Evolutionary conservation across 208 protist genomes (phyloP).

Genomic region (Acanthamoeba healyi): DNA sequence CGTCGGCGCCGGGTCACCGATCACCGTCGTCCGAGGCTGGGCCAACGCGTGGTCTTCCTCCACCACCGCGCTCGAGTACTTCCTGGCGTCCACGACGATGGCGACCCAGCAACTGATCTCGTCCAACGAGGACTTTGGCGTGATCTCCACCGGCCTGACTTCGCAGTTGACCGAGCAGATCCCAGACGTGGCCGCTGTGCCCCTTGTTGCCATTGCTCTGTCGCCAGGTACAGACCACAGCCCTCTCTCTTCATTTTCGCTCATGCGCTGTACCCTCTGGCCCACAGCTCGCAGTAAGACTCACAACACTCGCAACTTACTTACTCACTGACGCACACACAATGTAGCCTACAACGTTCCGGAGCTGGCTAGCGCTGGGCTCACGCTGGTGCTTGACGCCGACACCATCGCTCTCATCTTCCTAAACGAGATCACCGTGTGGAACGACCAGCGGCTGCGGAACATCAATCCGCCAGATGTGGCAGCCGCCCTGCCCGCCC

Average conservation of each 20-base stretch:
- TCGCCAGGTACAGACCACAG: background rate
- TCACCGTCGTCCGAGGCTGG: background rate
- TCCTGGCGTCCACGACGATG: background rate
- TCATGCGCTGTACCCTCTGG: background rate
- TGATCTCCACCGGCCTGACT: background rate
- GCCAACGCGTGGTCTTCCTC: background rate
- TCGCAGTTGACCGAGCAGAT: background rate
- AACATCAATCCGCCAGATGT: background rate
- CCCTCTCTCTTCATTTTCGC: background rate
- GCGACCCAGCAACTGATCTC: background rate
- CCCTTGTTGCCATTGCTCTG: background rate
- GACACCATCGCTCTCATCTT: background rate
- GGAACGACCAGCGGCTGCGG: background rate
- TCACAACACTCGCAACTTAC: too few species aligned
- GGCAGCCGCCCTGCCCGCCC: background rate
- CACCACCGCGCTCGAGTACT: constrained; percentile 1
- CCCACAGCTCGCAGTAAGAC: too few species aligned
- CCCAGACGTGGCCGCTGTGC: background rate
- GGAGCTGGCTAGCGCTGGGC: background rate
- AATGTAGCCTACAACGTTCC: background rate
- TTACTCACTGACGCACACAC: too few species aligned
- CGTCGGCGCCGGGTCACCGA: background rate
- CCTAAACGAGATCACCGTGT: constrained; percentile 6
- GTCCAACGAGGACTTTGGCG: background rate
- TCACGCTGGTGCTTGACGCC: background rate